Percentiles rank a stretch among this genome's conserved stretches.
Conservation (phyloP, 1,284 basidiomycete genomes). For the Trichosporon faecale region DNA sequence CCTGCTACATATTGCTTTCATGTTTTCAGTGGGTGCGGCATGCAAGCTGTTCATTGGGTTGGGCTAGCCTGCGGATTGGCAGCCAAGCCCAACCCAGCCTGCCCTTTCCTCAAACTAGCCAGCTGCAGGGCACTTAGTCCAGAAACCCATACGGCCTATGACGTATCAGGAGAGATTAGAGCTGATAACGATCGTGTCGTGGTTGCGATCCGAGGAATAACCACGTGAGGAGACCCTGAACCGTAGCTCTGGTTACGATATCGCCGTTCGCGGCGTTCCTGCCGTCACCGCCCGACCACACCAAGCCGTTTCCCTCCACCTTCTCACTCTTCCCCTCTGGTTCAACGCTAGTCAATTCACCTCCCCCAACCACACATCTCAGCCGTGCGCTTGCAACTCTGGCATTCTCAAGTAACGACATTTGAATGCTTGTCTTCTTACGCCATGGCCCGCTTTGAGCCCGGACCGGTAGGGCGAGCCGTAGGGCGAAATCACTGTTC, state of each 20-base stretch:
- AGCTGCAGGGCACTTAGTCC: no score
- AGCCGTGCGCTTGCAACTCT: not conserved
- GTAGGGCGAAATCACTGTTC: not conserved
- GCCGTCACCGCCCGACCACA: no score
- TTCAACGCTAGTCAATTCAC: not conserved
- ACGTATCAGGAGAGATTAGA: not conserved
- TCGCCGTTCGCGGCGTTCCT: not conserved
- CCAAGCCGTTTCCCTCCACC: not conserved
- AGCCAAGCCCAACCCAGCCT: no score
- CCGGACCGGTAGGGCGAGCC: not conserved
- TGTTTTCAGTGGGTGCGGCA: no score
- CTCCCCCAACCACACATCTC: not conserved
- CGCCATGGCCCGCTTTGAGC: not conserved
- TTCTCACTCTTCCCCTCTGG: not conserved
- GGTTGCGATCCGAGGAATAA: not conserved
- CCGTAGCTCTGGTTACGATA: not conserved
- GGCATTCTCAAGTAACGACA: not conserved
- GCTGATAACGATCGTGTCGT: not conserved
- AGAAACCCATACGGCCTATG: not conserved
- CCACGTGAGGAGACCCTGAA: not conserved
- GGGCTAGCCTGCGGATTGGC: no score
- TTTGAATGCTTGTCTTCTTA: not conserved
- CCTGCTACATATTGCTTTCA: no score
- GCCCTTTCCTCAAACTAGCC: no score
- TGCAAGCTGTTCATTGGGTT: no score